Base-by-base conservation (phyloP, 2,329 filamentous ascomycete genomes). In the Pseudopithomyces maydicus region DNA sequence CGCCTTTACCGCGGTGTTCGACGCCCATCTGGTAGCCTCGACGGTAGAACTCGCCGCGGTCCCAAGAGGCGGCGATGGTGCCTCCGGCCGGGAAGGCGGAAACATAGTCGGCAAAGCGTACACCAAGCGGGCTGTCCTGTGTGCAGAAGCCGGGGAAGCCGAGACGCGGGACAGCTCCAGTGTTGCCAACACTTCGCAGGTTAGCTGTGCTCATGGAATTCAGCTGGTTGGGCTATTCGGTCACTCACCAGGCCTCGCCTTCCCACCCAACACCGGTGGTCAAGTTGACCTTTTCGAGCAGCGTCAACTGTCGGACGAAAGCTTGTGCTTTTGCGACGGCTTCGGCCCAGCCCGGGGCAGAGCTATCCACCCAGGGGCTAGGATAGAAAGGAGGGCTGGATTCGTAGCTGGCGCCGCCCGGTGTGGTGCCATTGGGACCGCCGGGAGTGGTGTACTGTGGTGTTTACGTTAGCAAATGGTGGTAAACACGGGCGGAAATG, bases 221-320 rank as follows among this genome's bases (percentile, higher is more conserved):
- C 8, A 36, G 10, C 14, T 1, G 14, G 1, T 2, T 6, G 2
- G 29, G 23, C 1, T 8, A 15, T 32, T 14, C 11, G 48, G 14
- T 17, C 8, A 52, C 63, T 57, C 33, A 65, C 63, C 72, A 74
- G 20, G 69, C 65, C 49, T 74, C 70, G 42, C 71, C 70, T 39
- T 65, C 87, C 75, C 78, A 94, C 85, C 92, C 92, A 62, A 90
- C 85, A 74, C 94, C 94, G 0, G 93, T 97, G 2, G 94, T 98
- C 62, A 99, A 75, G 75, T 98, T 98, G 76, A 98, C 92, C 80
- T 97, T 97, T 76, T 97, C 93, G 11, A 87, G 72, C 35, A 97
- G 82, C 0, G 92, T 96, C 77, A 97, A 78, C 72, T 92, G 87
- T 10, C 89, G 89, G 44, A 97, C 92, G 68, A 97, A 94, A 2